Conservation (phyloP, 805 yeast species). For the Starmerella apicola region DNA sequence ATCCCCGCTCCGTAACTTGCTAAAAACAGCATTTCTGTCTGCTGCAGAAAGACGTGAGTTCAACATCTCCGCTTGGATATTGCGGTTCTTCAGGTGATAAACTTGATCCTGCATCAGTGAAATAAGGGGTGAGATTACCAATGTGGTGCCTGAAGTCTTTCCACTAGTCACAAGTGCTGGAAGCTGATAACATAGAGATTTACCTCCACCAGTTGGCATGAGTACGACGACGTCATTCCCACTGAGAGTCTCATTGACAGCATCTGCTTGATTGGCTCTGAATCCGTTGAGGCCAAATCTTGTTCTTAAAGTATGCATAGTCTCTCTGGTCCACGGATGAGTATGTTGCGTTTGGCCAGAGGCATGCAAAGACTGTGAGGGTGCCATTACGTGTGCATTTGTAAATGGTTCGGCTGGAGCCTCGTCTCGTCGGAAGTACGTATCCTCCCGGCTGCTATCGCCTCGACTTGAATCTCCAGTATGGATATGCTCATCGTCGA, state of each 20-base stretch:
- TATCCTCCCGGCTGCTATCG: too few relatives aligned
- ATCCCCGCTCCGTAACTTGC: constrained; percentile 49
- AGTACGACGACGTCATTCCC: constrained; percentile 86
- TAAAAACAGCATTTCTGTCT: constrained; percentile 51
- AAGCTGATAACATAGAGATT: constrained; percentile 86
- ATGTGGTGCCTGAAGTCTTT: constrained; percentile 65
- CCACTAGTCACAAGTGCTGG: constrained; percentile 80
- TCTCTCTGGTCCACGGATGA: constrained; percentile 34
- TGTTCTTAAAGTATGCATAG: constrained; percentile 41
- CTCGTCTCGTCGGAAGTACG: neutral
- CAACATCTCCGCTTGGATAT: constrained; percentile 77
- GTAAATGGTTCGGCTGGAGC: neutral
- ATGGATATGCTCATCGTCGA: neutral
- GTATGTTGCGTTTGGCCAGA: neutral
- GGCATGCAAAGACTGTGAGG: neutral
- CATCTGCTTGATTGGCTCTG: constrained; percentile 76
- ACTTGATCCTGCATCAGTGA: constrained; percentile 98
- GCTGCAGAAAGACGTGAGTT: constrained; percentile 58
- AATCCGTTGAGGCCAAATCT: constrained; percentile 56
- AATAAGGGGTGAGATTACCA: constrained; percentile 87
- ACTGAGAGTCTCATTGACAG: constrained; percentile 58
- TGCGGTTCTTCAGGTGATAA: constrained; percentile 52
- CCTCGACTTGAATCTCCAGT: too few relatives aligned
- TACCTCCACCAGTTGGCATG: constrained; percentile 99
- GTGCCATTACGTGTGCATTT: neutral